These are phyloP conservation scores for Hordeum pubiflorum DNA, from an alignment of 202 grass and related monocot genomes.

Conservation along the genomic window DNA sequence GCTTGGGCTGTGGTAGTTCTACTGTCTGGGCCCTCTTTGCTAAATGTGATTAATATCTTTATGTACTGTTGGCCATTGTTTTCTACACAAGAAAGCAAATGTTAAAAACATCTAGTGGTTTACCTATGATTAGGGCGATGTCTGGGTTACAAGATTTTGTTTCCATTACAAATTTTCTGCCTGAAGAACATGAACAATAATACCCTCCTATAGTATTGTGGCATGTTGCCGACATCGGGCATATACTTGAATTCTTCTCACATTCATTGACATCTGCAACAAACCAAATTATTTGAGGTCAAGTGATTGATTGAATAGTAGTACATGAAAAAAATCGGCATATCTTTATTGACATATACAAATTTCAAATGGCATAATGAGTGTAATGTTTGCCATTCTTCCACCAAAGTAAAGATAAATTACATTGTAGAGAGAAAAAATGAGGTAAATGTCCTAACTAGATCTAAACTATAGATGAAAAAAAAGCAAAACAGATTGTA, in stretches of 20 bases:
- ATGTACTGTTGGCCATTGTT: neutral
- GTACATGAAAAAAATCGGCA: neutral
- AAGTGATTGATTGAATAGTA: neutral
- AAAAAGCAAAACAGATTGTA: neutral
- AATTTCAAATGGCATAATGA: neutral
- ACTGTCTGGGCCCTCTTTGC: neutral
- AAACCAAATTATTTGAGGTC: neutral
- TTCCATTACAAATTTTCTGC: conserved; percentile 11
- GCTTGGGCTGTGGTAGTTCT: neutral
- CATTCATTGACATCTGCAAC: conserved; percentile 35
- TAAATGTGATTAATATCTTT: neutral
- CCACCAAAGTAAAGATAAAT: neutral
- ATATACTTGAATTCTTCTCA: neutral
- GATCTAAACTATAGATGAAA: neutral
- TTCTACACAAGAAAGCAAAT: neutral
- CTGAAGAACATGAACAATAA: conserved; percentile 20
- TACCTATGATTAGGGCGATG: conserved; percentile 24
- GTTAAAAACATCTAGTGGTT: neutral
- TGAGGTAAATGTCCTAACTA: neutral
- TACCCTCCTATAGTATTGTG: conserved; percentile 15
- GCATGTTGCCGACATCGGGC: conserved; percentile 14
- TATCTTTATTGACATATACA: neutral
- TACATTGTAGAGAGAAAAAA: neutral
- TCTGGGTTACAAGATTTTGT: conserved; percentile 24
- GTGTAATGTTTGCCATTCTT: neutral